Base-by-base conservation (phyloP, 208 protist genomes). In the Zelonia costaricensis region DNA sequence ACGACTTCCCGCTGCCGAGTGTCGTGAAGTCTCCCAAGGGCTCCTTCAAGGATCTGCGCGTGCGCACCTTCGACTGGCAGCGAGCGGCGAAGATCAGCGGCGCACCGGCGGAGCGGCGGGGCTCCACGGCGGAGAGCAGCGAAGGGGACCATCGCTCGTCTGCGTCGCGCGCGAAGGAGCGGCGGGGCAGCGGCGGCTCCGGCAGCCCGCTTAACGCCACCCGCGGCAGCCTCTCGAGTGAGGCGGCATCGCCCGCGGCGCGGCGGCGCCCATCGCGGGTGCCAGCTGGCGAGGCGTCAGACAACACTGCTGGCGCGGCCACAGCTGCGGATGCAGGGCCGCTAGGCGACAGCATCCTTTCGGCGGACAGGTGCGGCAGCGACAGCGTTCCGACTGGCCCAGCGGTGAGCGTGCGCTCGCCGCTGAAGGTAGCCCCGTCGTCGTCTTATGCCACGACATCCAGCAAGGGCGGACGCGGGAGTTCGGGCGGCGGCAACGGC, bases 1-100 rank as follows among this genome's bases (percentile, higher is more conserved):
- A 95, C 27, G 90, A 95, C 72, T 95, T 92, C 53, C 79, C 90
- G 33, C 72, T 93, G 20, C 90, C 90, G 4, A 89, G 59, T 59
- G 56, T 92, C 2, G 70, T 80, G 12, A 82, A 82, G 49, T 84
- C 84, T 10, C 85, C 85, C 2, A 74, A 62, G 39, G 30, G 28
- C 13, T 69, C 73, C 2, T 59, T 74, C 25, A 30, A 25, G 12
- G 53, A 61, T 22, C 23, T 68, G 23, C 88, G 86, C 23, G 33
- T 51, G 30, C 80, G 75, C 43, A 75, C 73, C 22, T 94, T 94
- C 46, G 74, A 89, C 31, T 71, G 88, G 20, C 55, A 63, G 10
- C 62, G 78, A 5, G 85, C 87, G 0, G 82, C 82, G 16, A 62
- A 62, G 60, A 69, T 74, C 43, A 86, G 78, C 56, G 27, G 62